Percentiles rank a stretch among this genome's conserved stretches.
Evolutionary conservation across 176 grass and related monocot genomes (phyloP).

Genomic region (Eremochloa ophiuroides): DNA sequence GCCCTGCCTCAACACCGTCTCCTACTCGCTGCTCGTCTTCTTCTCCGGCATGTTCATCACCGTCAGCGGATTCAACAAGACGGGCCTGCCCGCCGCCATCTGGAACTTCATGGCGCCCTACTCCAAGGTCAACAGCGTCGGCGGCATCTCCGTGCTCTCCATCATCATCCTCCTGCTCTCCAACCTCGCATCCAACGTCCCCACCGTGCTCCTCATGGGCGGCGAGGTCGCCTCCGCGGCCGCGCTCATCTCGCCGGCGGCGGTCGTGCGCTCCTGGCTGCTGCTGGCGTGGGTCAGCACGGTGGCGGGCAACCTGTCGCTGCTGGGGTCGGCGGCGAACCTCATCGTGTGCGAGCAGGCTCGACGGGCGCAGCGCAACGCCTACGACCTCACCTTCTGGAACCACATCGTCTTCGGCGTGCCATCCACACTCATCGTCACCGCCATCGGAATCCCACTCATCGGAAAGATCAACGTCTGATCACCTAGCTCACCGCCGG

Average conservation of each 20-base stretch:
- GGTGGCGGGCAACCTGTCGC: slow-evolving; percentile 48
- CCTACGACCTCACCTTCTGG: slow-evolving; percentile 73
- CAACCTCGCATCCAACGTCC: slow-evolving; percentile 76
- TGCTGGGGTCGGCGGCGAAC: slow-evolving; percentile 73
- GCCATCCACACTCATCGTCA: slow-evolving; percentile 63
- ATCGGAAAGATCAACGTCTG: slow-evolving; percentile 49
- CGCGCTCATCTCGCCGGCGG: slow-evolving; percentile 40
- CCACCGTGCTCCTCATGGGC: slow-evolving; percentile 64
- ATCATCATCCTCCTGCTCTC: slow-evolving; percentile 64
- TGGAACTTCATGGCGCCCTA: slow-evolving; percentile 80
- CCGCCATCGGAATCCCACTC: slow-evolving; percentile 46
- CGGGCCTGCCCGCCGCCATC: slow-evolving; percentile 49
- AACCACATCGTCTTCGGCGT: slow-evolving; percentile 59
- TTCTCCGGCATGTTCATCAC: slow-evolving; percentile 90
- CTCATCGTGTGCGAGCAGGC: slow-evolving; percentile 84
- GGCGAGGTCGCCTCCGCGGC: slow-evolving; percentile 44
- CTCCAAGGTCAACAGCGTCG: slow-evolving; percentile 49
- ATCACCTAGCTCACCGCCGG: too few species aligned
- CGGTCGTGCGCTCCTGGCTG: slow-evolving; percentile 26
- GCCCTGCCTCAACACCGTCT: slow-evolving; percentile 58
- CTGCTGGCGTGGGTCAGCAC: slow-evolving; percentile 53
- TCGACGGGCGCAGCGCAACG: slow-evolving; percentile 31
- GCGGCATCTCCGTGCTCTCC: slow-evolving; percentile 60
- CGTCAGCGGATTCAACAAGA: slow-evolving; percentile 64
- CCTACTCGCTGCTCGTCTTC: slow-evolving; percentile 71